phyloP scores from a whole-genome alignment of 2,329 filamentous ascomycete species.

The Reticulascus tulasneorum region DNA sequence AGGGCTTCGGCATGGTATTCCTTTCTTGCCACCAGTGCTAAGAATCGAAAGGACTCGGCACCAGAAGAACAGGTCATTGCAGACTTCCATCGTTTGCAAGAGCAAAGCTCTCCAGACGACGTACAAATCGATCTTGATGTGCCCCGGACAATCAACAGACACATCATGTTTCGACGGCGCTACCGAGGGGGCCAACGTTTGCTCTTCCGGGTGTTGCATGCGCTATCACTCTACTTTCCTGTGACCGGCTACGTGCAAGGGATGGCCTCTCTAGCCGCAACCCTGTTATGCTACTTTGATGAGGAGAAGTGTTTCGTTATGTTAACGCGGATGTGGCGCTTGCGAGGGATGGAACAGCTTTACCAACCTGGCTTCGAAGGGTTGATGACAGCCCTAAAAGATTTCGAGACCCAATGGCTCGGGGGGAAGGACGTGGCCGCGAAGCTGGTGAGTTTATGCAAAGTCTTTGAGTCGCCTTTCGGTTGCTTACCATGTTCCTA shows the following conservation, averaged over 20 bases:
- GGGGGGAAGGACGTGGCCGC: conserved; percentile 69
- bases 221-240: conserved; percentile 85
- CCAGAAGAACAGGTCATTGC: conserved; percentile 69
- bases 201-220: conserved; percentile 88
- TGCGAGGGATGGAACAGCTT: conserved; percentile 78
- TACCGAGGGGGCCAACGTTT: conserved; percentile 91
- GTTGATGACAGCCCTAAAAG: conserved; percentile 77
- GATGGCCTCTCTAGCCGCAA: conserved; percentile 92
- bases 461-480: neutral
- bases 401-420: conserved; percentile 85
- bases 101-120: conserved; percentile 77
- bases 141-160: conserved; percentile 86
- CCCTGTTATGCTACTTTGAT: conserved; percentile 92
- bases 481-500: conserved; percentile 26
- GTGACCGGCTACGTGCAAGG: conserved; percentile 95
- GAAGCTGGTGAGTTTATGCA: conserved; percentile 63
- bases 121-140: conserved; percentile 97
- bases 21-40: conserved; percentile 77
- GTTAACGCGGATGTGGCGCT: conserved; percentile 90
- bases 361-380: conserved; percentile 83
- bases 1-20: conserved; percentile 91
- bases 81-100: conserved; percentile 69
- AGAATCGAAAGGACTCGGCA: conserved; percentile 56
- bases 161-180: conserved; percentile 93
- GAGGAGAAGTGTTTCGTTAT: conserved; percentile 94